These are phyloP conservation scores for Heritiera littoralis DNA, from an alignment of 345 rosid species.

Conservation along the genomic window DNA sequence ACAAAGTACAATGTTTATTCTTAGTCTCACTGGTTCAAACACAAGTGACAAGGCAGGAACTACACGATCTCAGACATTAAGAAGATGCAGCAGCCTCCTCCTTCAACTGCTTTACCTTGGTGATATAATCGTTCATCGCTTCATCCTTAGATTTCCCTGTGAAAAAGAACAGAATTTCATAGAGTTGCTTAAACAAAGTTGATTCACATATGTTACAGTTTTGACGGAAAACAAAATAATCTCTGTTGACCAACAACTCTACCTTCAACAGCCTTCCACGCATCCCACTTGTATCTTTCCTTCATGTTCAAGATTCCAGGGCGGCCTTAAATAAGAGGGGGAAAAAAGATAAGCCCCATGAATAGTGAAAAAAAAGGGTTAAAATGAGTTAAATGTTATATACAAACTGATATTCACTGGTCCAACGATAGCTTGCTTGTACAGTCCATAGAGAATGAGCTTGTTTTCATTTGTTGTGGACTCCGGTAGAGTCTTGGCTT, in stretches of 20 bases:
- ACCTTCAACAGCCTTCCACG: slow-evolving; percentile 98
- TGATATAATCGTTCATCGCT: slow-evolving; percentile 76
- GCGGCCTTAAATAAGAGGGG: slow-evolving; percentile 47
- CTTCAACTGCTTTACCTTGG: slow-evolving; percentile 72
- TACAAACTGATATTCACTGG: slow-evolving; percentile 71
- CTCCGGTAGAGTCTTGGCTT: slow-evolving; percentile 58
- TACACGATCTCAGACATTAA: slow-evolving; percentile 23
- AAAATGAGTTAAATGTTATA: neutral
- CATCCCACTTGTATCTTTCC: slow-evolving; percentile 97
- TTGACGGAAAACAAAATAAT: neutral
- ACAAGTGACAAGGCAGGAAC: neutral
- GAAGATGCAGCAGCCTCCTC: slow-evolving; percentile 48
- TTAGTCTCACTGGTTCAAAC: neutral
- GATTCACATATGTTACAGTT: neutral
- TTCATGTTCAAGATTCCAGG: slow-evolving; percentile 85
- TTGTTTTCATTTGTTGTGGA: slow-evolving; percentile 51
- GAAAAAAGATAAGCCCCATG: neutral
- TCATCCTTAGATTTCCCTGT: slow-evolving; percentile 63
- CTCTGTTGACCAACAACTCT: neutral
- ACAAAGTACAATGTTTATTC: slow-evolving; percentile 2
- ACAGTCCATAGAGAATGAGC: slow-evolving; percentile 72
- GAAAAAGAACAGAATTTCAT: neutral
- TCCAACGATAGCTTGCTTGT: slow-evolving; percentile 69
- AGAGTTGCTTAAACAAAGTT: neutral
- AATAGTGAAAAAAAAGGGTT: neutral